These are phyloP conservation scores for Rhizoctonia solani DNA, from an alignment of 1,284 basidiomycete species.

Conservation along the genomic window DNA sequence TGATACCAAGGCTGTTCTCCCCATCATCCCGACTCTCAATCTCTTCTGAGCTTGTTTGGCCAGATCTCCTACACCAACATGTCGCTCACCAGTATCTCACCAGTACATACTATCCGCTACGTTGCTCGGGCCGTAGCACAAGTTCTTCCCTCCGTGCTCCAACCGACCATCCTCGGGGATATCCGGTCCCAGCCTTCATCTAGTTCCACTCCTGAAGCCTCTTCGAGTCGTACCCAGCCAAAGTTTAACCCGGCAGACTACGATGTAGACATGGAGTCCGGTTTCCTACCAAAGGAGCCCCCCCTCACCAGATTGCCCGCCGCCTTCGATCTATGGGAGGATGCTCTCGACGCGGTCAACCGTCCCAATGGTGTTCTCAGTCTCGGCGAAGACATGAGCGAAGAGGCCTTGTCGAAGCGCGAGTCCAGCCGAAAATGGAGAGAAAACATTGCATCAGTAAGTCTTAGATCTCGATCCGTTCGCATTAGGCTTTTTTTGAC, in stretches of 20 bases:
- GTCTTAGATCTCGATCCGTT: constrained; percentile 16
- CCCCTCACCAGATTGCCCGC: constrained; percentile 36
- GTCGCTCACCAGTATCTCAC: constrained; percentile 28
- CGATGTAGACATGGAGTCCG: constrained; percentile 37
- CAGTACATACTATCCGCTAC: constrained; percentile 32
- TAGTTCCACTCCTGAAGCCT: constrained; percentile 1
- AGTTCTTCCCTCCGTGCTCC: constrained; percentile 27
- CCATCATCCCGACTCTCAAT: constrained; percentile 33
- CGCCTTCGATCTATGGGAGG: constrained; percentile 36
- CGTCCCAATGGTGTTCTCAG: constrained; percentile 35
- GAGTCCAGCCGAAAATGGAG: constrained; percentile 39
- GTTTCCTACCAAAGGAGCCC: constrained; percentile 36
- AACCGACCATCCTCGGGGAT: constrained; percentile 17
- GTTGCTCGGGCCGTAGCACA: constrained; percentile 30
- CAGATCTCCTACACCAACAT: constrained; percentile 11
- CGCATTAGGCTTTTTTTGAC: constrained; percentile 19
- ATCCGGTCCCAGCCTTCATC: constrained; percentile 4
- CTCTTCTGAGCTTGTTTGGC: constrained; percentile 33
- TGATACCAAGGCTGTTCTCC: constrained; percentile 28
- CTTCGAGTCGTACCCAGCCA: constrained; percentile 12
- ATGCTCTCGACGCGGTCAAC: constrained; percentile 37
- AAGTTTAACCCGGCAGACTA: constrained; percentile 34
- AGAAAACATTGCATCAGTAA: constrained; percentile 34
- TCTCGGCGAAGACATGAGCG: constrained; percentile 38
- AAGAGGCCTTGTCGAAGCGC: constrained; percentile 38